Base-by-base conservation (phyloP, 768 basidiomycete genomes). In the Hericium rajendrae region DNA sequence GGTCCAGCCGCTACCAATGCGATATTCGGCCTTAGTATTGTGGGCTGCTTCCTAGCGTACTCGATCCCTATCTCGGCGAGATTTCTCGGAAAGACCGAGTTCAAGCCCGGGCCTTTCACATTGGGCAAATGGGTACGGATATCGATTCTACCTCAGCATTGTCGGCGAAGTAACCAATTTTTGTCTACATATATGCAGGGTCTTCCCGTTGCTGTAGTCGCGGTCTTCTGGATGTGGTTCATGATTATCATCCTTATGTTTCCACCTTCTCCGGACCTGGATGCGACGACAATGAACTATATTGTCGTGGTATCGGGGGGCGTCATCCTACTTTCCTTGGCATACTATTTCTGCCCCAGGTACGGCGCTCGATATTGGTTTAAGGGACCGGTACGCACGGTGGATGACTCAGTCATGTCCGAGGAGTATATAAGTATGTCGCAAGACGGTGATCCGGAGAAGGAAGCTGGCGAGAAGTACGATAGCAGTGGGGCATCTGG, bases 1-100 rank as follows among this genome's bases (percentile, higher is more conserved):
- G 83, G 85, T 1, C 64, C 71, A 0, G 72, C 78, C 48, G 71
- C 71, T 12, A 71, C 70, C 59, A 66, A 66, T 51, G 70, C 71
- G 20, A 66, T 72, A 54, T 72, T 72, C 57, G 48, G 59, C 11
- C 58, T 65, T 20, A 53, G 43, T 6, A 56, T 59, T 0, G 48
- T 51, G 11, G 57, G 52, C 41, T 65, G 63, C 63, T 56, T 66
- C 60, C 22, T 66, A 51, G 63, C 53, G 55, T 71, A 70, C 59
- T 58, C 59, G 9, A 70, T 71, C 11, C 71, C 71, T 3, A 71
- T 72, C 56, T 60, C 55, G 28, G 64, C 64, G 49, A 66, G 70
- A 16, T 63, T 67, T 52, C 59, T 64, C 15, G 68, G 65, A 52
- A 60, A 65, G 13, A 61, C 64, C 41, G 52, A 62, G 11, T 65